Conservation (phyloP, 2,329 filamentous ascomycete genomes). For the Colletotrichum chlorophyti region DNA sequence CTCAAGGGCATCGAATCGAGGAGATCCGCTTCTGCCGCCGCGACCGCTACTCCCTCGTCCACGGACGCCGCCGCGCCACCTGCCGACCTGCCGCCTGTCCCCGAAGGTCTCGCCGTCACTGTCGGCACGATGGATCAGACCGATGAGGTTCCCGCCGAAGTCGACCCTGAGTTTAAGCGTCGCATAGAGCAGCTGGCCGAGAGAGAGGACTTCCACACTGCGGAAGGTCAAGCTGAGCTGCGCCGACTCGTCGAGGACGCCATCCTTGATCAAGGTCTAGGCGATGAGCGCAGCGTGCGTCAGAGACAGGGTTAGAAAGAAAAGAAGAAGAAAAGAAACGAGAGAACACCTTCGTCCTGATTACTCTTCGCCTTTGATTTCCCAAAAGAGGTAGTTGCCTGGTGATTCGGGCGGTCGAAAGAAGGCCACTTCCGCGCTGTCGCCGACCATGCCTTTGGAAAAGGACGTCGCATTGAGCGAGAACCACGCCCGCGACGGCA, state of each 20-base stretch:
- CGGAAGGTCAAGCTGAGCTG: conserved; percentile 80
- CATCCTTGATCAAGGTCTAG: conserved; percentile 69
- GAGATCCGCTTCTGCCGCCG: conserved; percentile 35
- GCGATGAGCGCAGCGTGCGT: conserved; percentile 70
- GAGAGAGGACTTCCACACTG: conserved; percentile 81
- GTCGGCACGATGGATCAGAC: conserved; percentile 75
- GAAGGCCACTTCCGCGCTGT: conserved; percentile 58
- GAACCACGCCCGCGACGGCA: conserved; percentile 60
- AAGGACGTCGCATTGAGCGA: conserved; percentile 60
- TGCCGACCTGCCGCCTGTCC: conserved; percentile 66
- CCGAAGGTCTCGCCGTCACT: conserved; percentile 78
- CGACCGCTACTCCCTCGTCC: not conserved
- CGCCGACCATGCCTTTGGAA: conserved; percentile 49
- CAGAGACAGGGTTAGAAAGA: conserved; percentile 60
- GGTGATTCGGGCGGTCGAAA: conserved; percentile 56
- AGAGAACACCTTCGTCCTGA: not conserved
- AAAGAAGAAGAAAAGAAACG: not conserved
- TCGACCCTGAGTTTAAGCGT: conserved; percentile 83
- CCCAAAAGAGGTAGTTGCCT: conserved; percentile 67
- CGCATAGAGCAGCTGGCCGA: conserved; percentile 89
- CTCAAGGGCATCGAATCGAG: conserved; percentile 51
- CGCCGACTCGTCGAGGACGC: conserved; percentile 83
- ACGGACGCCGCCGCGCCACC: conserved; percentile 29
- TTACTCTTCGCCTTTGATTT: conserved; percentile 53
- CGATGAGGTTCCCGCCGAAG: conserved; percentile 65